Percentiles rank a stretch among this genome's conserved stretches.
Evolutionary conservation across 306 rosid species (phyloP).

Genomic region (Lablab purpureus): DNA sequence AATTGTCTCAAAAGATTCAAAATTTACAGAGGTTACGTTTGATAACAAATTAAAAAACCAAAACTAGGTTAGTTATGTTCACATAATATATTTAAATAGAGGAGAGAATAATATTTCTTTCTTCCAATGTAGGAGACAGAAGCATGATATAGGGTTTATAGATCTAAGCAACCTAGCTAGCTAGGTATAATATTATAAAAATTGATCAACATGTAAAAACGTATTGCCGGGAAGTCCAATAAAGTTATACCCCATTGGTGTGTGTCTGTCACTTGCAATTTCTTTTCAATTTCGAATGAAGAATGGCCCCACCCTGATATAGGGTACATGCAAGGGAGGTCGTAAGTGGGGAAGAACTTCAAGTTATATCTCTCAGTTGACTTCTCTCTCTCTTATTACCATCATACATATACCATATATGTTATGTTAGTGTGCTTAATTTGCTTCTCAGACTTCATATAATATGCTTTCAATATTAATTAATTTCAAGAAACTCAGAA

Average conservation of each 20-base stretch:
- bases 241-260: conserved; percentile 16
- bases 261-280: conserved; percentile 10
- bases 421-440: not conserved
- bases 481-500: conserved; percentile 8
- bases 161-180: conserved; percentile 8
- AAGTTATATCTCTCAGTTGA: conserved; percentile 53
- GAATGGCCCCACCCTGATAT: conserved; percentile 40
- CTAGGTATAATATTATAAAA: conserved; percentile 1
- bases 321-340: conserved; percentile 74
- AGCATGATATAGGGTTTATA: not conserved
- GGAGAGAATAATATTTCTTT: conserved; percentile 3
- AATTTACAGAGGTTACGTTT: too few species aligned
- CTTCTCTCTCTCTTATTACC: conserved; percentile 46
- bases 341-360: conserved; percentile 67
- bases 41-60: not conserved
- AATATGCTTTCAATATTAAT: not conserved
- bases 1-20: too few species aligned
- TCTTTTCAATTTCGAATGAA: conserved; percentile 27
- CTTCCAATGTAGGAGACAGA: not conserved
- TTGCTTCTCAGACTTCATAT: not conserved
- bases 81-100: not conserved
- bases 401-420: not conserved
- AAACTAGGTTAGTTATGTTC: not conserved
- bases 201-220: not conserved
- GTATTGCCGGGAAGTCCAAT: conserved; percentile 22